A percentile compares a stretch with the other conserved stretches of the same genome.
phyloP scores from a whole-genome alignment of 176 grass and related monocot species.

The Zizania latifolia region DNA sequence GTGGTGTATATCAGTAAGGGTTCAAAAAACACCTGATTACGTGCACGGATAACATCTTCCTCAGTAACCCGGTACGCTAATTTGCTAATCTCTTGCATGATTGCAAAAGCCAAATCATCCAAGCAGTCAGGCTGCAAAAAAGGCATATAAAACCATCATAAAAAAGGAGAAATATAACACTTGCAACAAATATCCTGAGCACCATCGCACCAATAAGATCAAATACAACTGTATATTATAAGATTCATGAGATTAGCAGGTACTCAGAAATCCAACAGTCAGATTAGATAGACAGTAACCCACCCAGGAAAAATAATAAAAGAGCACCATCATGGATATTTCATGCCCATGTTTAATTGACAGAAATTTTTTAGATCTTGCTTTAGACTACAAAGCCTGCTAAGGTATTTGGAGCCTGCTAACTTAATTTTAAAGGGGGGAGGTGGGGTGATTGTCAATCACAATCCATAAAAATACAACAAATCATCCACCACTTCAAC shows the following conservation, averaged over 20 bases:
- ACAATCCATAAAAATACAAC: neutral
- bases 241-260: neutral
- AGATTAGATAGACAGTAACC: neutral
- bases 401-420: neutral
- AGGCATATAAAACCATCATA: neutral
- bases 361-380: neutral
- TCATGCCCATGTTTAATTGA: neutral
- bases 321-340: neutral
- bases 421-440: neutral
- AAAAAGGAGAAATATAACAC: neutral
- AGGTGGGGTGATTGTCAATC: too few relatives aligned
- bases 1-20: neutral
- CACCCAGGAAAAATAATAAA: neutral
- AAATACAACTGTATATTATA: neutral
- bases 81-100: constrained; percentile 95
- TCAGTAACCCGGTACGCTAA: constrained; percentile 86
- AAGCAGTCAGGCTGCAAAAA: constrained; percentile 78
- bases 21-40: constrained; percentile 73
- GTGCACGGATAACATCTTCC: constrained; percentile 94
- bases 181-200: neutral
- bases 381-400: neutral
- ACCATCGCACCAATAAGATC: neutral
- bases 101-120: constrained; percentile 94
- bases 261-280: neutral
- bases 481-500: neutral